Evolutionary conservation across 2,329 filamentous ascomycete genomes (phyloP), one percentile per base, ranked within the genome.

Genomic region (Hymenoscyphus infarciens): DNA sequence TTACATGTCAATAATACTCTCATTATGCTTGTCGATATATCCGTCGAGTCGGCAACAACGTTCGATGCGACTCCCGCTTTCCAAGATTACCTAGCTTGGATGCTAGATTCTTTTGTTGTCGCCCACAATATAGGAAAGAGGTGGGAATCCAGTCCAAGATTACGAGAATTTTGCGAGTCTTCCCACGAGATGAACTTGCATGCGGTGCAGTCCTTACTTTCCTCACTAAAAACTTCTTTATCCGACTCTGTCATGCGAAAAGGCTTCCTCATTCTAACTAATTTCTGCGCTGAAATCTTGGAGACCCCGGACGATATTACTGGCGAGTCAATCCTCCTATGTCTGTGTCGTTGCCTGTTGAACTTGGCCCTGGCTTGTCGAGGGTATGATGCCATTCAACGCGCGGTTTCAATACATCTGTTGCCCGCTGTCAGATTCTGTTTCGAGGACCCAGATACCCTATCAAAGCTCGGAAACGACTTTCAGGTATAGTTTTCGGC

Each of bases 61-160:
- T 68, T 66, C 60, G 67, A 72, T 66, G 65, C 71, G 57, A 70
- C 69, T n/a, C 64, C 68, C 10, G 67, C 69, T 49, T 73, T 74
- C 63, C 69, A 73, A 63, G 70, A 73, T 31, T 71, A 75, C 54
- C 27, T 74, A 7, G 66, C 67, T 11, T 75, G 73, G 74, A 57
- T 74, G 31, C 56, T 74, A 16, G 73, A 75, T 56, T 72, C 70
- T 1, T 69, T 74, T 56, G 45, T 69, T 56, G 25, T 57, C 2
- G 29, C 64, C 5, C 66, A 70, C 57, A 68, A 73, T 6, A 38
- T 72, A 16, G 61, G 67, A 25, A 69, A 68, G 33, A 65, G 63
- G 56, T 70, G 64, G 63, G 35, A 56, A 38, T 56, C 53, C 4
- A 64, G 62, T 54, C 49, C 57, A 11, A 22, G 59, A 13, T 49